phyloP scores from a whole-genome alignment of 108 stramenopile species.

The Cyclotella kingstonii region DNA sequence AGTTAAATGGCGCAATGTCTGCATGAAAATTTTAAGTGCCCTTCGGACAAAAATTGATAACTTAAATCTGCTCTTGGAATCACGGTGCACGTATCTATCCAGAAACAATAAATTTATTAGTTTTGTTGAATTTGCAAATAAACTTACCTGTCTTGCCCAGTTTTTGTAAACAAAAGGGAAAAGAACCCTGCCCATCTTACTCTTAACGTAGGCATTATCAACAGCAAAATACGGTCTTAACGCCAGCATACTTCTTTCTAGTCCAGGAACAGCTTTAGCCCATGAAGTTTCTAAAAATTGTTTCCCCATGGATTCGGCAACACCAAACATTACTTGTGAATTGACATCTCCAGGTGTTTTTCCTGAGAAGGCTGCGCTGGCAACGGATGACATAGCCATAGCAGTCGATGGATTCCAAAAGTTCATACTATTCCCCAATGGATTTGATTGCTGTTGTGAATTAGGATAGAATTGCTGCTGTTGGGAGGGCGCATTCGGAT shows the following conservation, averaged over 20 bases:
- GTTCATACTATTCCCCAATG: constrained; percentile 30
- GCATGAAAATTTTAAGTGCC: too few relatives aligned
- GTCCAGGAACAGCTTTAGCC: constrained; percentile 75
- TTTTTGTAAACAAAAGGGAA: constrained; percentile 81
- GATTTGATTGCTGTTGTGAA: constrained; percentile 22
- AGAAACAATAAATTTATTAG: too few relatives aligned
- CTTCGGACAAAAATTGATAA: too few relatives aligned
- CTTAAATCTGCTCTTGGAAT: too few relatives aligned
- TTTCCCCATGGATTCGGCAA: constrained; percentile 55
- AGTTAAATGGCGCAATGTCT: too few relatives aligned
- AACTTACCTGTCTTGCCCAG: constrained; percentile 75
- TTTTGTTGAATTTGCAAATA: too few relatives aligned
- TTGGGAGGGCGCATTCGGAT: constrained; percentile 32
- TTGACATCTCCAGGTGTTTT: constrained; percentile 29
- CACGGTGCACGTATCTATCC: too few relatives aligned
- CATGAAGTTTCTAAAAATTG: constrained; percentile 47
- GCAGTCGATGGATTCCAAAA: constrained; percentile 67
- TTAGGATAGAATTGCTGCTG: constrained; percentile 36
- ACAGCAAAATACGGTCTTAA: constrained; percentile 93
- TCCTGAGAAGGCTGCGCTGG: constrained; percentile 32
- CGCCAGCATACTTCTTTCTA: constrained; percentile 65
- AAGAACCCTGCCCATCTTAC: constrained; percentile 84
- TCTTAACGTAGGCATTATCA: constrained; percentile 91
- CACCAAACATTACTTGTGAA: constrained; percentile 48
- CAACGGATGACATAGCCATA: constrained; percentile 48